Percentiles rank a stretch among this genome's conserved stretches.
Conservation (phyloP, 2,329 filamentous ascomycete species). For the Xylariales sp. region DNA sequence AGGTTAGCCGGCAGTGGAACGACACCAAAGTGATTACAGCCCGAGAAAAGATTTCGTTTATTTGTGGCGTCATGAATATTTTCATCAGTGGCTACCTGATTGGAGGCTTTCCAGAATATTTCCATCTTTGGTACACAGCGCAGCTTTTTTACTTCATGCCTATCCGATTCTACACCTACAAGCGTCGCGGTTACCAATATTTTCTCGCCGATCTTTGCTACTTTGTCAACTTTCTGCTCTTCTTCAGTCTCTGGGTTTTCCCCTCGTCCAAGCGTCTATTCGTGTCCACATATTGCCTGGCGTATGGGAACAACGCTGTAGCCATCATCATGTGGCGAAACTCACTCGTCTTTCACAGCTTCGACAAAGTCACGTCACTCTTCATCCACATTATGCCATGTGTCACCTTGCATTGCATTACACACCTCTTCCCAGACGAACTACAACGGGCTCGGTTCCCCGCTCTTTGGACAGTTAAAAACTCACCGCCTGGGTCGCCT, state of each 20-base stretch:
- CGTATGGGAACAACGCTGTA: slow-evolving; percentile 93
- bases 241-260: slow-evolving; percentile 85
- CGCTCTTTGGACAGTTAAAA: slow-evolving; percentile 78
- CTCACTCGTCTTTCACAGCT: slow-evolving; percentile 94
- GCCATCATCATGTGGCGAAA: slow-evolving; percentile 99
- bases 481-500: slow-evolving; percentile 61
- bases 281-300: slow-evolving; percentile 86
- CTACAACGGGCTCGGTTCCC: slow-evolving; percentile 70
- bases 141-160: slow-evolving; percentile 97
- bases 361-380: slow-evolving; percentile 97
- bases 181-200: slow-evolving; percentile 89
- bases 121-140: slow-evolving; percentile 87
- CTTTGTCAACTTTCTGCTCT: slow-evolving; percentile 86
- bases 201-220: slow-evolving; percentile 97
- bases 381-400: slow-evolving; percentile 99
- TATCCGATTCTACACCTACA: slow-evolving; percentile 87
- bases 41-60: slow-evolving; percentile 93
- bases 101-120: slow-evolving; percentile 77
- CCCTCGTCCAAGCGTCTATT: slow-evolving; percentile 87
- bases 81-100: slow-evolving; percentile 95
- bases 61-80: slow-evolving; percentile 93
- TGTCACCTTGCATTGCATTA: slow-evolving; percentile 84
- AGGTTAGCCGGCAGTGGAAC: slow-evolving; percentile 80
- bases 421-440: slow-evolving; percentile 70
- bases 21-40: slow-evolving; percentile 83